phyloP scores from a whole-genome alignment of 345 rosid genomes.

The Noccaea bulbosa region DNA sequence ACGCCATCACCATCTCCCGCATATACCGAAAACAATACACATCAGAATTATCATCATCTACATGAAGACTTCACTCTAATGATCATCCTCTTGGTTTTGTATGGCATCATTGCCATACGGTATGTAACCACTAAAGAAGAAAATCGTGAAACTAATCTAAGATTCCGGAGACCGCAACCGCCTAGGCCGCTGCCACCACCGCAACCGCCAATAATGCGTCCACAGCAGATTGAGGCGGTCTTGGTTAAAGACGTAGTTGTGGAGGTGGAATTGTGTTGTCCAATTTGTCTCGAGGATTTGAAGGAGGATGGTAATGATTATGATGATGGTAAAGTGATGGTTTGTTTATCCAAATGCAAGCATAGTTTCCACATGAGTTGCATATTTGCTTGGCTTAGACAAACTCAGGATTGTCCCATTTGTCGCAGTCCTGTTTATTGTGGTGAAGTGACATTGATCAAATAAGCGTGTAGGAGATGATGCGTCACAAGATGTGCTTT shows the following conservation, averaged over 20 bases:
- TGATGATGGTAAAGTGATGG: background rate
- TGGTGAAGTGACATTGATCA: conserved; percentile 1
- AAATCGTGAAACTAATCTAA: conserved; percentile 3
- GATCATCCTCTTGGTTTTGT: conserved; percentile 23
- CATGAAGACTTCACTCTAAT: conserved; percentile 10
- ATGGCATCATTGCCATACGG: conserved; percentile 16
- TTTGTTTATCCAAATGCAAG: conserved; percentile 18
- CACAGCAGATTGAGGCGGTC: background rate
- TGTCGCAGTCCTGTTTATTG: conserved; percentile 10
- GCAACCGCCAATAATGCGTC: background rate
- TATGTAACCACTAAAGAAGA: conserved; percentile 8
- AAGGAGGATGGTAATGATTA: background rate
- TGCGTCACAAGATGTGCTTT: background rate
- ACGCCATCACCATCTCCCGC: conserved; percentile 29
- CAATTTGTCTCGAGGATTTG: conserved; percentile 29
- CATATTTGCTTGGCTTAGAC: conserved; percentile 17
- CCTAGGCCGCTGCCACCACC: background rate
- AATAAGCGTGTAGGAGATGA: background rate
- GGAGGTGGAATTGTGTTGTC: conserved; percentile 26
- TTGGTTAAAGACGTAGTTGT: conserved; percentile 4
- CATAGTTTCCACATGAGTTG: conserved; percentile 18
- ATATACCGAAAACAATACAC: background rate
- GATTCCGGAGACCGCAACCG: background rate
- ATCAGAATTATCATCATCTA: background rate
- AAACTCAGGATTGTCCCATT: conserved; percentile 7